These are phyloP conservation scores for Taiozyma onychis DNA, from an alignment of 1,139 yeast genomes.

Conservation along the genomic window DNA sequence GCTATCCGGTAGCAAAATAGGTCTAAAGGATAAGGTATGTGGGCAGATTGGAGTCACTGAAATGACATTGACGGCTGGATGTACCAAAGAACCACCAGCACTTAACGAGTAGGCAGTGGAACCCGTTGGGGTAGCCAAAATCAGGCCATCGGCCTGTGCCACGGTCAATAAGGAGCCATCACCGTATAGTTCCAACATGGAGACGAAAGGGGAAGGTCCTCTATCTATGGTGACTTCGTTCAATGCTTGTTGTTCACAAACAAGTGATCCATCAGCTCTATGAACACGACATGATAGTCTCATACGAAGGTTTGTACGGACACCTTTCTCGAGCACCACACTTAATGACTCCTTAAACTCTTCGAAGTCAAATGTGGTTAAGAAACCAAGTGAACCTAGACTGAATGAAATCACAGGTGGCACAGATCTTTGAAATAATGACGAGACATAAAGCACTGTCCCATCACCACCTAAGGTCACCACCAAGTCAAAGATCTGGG, in stretches of 20 bases:
- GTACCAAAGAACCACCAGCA: conserved; percentile 88
- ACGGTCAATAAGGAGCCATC: conserved; percentile 75
- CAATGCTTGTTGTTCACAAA: conserved; percentile 72
- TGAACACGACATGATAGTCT: conserved; percentile 67
- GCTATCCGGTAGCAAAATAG: conserved; percentile 80
- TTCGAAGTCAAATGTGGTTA: conserved; percentile 73
- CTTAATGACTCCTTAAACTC: conserved; percentile 54
- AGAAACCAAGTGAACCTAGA: conserved; percentile 75
- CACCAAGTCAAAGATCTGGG: conserved; percentile 67
- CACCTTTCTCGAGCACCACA: conserved; percentile 59
- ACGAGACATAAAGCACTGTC: conserved; percentile 75
- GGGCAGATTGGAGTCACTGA: conserved; percentile 93
- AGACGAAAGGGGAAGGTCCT: conserved; percentile 85
- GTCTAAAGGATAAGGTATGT: conserved; percentile 82
- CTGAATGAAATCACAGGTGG: conserved; percentile 87
- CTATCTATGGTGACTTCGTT: conserved; percentile 83
- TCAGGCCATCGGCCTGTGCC: conserved; percentile 88
- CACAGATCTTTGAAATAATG: conserved; percentile 71
- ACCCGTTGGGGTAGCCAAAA: conserved; percentile 88
- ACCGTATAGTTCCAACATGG: conserved; percentile 78
- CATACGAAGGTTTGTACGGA: conserved; percentile 75
- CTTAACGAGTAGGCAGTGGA: conserved; percentile 87
- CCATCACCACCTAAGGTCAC: conserved; percentile 90
- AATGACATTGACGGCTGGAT: conserved; percentile 85
- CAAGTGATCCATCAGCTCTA: conserved; percentile 48